Evolutionary conservation across 2,329 filamentous ascomycete genomes (phyloP), one percentile per base, ranked within the genome.

Genomic region (Colletotrichum lindemuthianum): DNA sequence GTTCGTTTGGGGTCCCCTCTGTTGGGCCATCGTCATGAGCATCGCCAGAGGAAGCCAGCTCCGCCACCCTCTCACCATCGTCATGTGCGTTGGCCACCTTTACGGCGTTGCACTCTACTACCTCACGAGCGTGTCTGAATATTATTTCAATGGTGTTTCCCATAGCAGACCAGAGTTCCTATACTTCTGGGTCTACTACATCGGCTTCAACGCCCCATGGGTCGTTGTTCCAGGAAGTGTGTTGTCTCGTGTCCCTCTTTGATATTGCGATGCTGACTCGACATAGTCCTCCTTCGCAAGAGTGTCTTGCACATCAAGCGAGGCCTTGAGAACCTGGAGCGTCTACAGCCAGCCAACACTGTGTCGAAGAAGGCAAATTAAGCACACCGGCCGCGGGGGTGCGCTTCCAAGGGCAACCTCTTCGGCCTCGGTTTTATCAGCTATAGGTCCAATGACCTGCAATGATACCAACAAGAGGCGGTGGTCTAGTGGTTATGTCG

Each of bases 81-180:
- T 84, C 59, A 77, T 84, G 60, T 83, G 84, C 73, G 76, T 82
- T 34, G 83, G 82, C 8, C 86, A 88, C 68, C 74, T 87, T 24
- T 91, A 88, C 74, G 85, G 88, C 60, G 83, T 88, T n/a, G 78
- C 82, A 1, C 76, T 90, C 43, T 90, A 90, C 76, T 89, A 87
- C 71, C 76, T 82, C 2, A 90, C 88, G 13, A 86, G 83, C 71
- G 76, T 81, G 59, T 77, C 79, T 52, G 85, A 87, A 65, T 73
- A 79, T 60, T 76, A 75, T 39, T 74, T 80, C 64, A 75, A 74
- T 12, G 84, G 81, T 3, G 74, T 79, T 24, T 77, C 77, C 16
- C 84, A 87, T 70, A 87, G 84, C 68, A 81, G 88, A 32, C 87
- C 87, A 1, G 88, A 90, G 74, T 75, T 79, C 24, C 72, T 85